Base-by-base conservation (phyloP, 2,329 filamentous ascomycete genomes). In the Diaporthe amygdali region DNA sequence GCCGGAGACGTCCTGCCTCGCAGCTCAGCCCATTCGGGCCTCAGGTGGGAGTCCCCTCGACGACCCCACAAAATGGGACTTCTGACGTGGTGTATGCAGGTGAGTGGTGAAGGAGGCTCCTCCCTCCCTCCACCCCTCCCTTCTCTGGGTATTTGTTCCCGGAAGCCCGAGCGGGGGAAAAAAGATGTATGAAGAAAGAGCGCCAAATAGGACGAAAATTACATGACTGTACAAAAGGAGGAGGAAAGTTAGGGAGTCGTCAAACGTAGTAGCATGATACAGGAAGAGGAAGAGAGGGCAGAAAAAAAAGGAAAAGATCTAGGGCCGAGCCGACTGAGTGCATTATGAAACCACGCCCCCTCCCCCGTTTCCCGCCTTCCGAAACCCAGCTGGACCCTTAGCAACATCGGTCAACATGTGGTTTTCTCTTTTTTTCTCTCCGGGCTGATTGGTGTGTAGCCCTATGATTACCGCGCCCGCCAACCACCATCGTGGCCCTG, bases 121-220 rank as follows among this genome's bases (percentile, higher is more conserved):
- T 32, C 27, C n/a, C n/a, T 17, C 41, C 51, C 39, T 67, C 46
- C 61, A 12, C 27, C 46, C 47, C 47, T 69, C 34, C 47, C 61
- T 55, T 71, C 51, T 25, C 51, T 73, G 74, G 74, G 74, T 75
- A 75, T 74, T 69, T 72, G 72, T 72, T 52, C 55, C 68, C 64
- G 37, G 27, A 68, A 66, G 25, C 54, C 30, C 41, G 32, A 10
- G 56, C 56, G 32, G 52, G 27, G n/a, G 56, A 41, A 44, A 47
- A 49, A 56, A 63, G 51, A 52, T 59, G 68, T 67, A 73, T 70
- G 34, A 55, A 64, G 52, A 66, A 49, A 55, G 70, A 71, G 49
- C 71, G 66, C 37, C 71, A 63, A 47, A 70, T 70, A 68, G 67
- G 47, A 71, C 66, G 30, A 61, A 52, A 59, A 74, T 69, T 72